A percentile compares a stretch with the other conserved stretches of the same genome.
phyloP scores from a whole-genome alignment of 2,329 filamentous ascomycete genomes.

The Tolypocladium sp. region DNA sequence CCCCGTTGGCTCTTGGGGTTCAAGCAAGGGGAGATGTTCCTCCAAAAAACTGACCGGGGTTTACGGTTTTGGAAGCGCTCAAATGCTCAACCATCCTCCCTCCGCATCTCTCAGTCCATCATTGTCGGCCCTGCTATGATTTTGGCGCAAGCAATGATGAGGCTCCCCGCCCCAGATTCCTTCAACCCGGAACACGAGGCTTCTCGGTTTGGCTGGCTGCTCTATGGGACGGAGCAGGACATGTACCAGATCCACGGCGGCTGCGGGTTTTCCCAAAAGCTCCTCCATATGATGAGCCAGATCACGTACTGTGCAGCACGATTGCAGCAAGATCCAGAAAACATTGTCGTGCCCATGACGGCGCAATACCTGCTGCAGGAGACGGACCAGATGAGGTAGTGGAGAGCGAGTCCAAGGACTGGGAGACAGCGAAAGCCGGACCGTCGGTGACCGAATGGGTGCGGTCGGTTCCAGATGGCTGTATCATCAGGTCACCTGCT shows the following conservation, averaged over 20 bases:
- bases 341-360: constrained; percentile 20
- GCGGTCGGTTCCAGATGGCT: constrained; percentile 11
- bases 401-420: constrained; percentile 20
- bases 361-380: constrained; percentile 16
- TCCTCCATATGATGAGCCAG: constrained; percentile 26
- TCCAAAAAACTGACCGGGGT: constrained; percentile 25
- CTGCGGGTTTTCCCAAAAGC: constrained; percentile 29
- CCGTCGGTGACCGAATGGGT: constrained; percentile 19
- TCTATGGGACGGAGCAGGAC: constrained; percentile 24
- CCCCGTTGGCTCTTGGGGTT: constrained; percentile 31
- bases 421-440: constrained; percentile 9
- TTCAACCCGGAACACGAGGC: constrained; percentile 19
- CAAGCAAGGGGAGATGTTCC: constrained; percentile 21
- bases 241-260: constrained; percentile 29
- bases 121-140: constrained; percentile 29
- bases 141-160: constrained; percentile 28
- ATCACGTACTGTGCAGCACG: constrained; percentile 26
- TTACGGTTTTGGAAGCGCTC: constrained; percentile 23
- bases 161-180: constrained; percentile 14
- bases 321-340: constrained; percentile 21
- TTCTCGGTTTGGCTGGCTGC: constrained; percentile 26
- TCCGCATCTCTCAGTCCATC: constrained; percentile 27
- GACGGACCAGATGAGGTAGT: constrained; percentile 22
- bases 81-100: constrained; percentile 22
- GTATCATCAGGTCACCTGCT: constrained; percentile 15